phyloP scores from a whole-genome alignment of 2,329 filamentous ascomycete species.

The Xylaria sp. region DNA sequence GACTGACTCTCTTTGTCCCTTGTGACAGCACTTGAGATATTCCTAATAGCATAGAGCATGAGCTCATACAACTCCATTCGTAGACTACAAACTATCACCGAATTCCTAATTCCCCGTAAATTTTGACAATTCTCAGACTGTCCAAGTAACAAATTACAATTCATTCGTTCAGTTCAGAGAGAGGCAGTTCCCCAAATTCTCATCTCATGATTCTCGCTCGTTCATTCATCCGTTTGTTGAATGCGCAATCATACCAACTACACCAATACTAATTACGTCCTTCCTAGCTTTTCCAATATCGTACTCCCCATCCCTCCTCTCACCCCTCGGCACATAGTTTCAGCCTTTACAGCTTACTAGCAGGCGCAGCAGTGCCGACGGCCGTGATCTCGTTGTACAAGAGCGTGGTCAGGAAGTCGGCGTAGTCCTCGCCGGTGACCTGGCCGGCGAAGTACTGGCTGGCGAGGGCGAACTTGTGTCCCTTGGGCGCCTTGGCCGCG shows the following conservation, averaged over 20 bases:
- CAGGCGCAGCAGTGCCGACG: conserved; percentile 46
- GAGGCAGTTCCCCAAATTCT: background rate
- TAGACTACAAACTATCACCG: background rate
- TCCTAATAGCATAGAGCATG: background rate
- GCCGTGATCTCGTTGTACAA: conserved; percentile 51
- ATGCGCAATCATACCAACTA: background rate
- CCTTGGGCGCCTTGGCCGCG: conserved; percentile 77
- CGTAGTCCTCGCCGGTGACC: conserved; percentile 97
- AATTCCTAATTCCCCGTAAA: background rate
- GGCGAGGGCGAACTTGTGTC: conserved; percentile 91
- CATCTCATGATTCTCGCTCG: background rate
- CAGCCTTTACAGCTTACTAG: conserved; percentile 46
- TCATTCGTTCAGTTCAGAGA: background rate
- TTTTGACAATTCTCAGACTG: background rate
- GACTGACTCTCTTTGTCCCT: no score
- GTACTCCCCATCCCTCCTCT: background rate
- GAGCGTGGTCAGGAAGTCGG: conserved; percentile 84
- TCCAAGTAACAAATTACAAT: conserved; percentile 11
- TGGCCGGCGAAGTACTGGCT: conserved; percentile 92
- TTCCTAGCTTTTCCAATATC: no score
- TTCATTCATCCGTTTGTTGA: background rate
- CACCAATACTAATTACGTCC: no score
- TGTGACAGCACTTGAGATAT: background rate
- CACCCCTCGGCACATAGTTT: no score
- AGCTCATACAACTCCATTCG: background rate